Conservation (phyloP, 139 green algal species). For the Spirogloea muscicola region DNA sequence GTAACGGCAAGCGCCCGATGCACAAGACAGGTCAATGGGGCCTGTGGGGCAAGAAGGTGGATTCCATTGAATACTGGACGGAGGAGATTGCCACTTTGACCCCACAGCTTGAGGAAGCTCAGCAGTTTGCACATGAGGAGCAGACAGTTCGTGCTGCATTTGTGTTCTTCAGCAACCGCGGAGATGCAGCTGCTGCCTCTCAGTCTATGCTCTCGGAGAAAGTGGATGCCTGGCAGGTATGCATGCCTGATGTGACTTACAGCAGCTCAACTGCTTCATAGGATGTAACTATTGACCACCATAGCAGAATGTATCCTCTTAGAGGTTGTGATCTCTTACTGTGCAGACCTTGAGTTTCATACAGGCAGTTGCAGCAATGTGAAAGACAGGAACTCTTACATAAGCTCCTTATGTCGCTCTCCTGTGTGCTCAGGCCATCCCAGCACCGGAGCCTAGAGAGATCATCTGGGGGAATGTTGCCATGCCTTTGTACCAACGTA, state of each 20-base stretch:
- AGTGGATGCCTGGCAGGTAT: conserved; percentile 15
- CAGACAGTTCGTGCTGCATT: conserved; percentile 8
- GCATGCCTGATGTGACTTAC: too few species aligned
- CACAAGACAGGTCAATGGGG: neutral
- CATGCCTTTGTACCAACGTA: conserved; percentile 6
- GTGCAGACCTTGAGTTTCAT: neutral
- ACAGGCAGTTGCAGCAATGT: neutral
- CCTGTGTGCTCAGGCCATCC: too few species aligned
- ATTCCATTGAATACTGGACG: conserved; percentile 13
- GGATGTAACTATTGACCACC: too few species aligned
- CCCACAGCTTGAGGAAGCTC: conserved; percentile 8
- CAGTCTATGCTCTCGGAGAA: neutral
- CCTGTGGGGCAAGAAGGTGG: neutral
- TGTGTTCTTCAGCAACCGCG: conserved; percentile 29
- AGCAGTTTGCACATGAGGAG: neutral
- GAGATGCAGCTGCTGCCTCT: conserved; percentile 2
- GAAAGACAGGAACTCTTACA: conserved; percentile 4
- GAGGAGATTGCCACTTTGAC: neutral
- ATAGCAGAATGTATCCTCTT: too few species aligned
- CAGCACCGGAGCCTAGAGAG: conserved; percentile 20
- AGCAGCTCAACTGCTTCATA: too few species aligned
- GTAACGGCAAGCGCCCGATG: neutral
- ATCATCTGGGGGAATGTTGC: conserved; percentile 25
- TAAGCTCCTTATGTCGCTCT: too few species aligned
- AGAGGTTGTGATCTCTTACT: too few species aligned